Conservation (phyloP, 176 grass and related monocot genomes). For the Otatea glauca region DNA sequence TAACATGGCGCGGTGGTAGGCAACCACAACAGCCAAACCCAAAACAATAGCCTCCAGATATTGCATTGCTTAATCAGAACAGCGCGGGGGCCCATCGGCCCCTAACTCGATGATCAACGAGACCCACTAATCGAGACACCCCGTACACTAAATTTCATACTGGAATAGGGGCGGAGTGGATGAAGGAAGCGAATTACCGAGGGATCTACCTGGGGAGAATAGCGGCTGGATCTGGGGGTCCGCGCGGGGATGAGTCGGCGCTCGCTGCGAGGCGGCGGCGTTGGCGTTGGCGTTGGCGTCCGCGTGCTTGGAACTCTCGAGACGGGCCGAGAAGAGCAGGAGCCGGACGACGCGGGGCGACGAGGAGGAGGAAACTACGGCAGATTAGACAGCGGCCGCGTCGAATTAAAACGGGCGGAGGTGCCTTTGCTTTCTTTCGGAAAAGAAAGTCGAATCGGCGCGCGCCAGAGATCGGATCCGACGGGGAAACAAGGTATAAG, state of each 20-base stretch:
- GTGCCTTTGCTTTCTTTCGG: background rate
- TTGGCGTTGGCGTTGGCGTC: background rate
- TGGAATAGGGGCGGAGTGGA: background rate
- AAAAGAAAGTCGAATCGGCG: no score
- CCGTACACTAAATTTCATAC: background rate
- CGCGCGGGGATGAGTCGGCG: background rate
- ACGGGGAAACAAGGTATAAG: no score
- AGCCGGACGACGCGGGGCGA: background rate
- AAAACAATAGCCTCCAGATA: no score
- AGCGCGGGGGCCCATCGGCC: background rate
- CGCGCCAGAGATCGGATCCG: no score
- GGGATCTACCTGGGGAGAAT: constrained; percentile 12
- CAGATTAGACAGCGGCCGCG: constrained; percentile 21
- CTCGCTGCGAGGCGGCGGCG: background rate
- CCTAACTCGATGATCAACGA: background rate
- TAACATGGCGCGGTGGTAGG: background rate
- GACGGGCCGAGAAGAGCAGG: background rate
- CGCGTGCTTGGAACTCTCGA: background rate
- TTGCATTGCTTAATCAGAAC: background rate
- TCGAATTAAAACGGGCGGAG: background rate
- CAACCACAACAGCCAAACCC: no score
- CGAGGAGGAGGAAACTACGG: background rate
- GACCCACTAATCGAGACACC: background rate
- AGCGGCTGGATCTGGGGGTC: constrained; percentile 26
- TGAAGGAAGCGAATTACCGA: background rate